Conservation (phyloP, 2,329 filamentous ascomycete genomes). For the Penicillium corylophilum region DNA sequence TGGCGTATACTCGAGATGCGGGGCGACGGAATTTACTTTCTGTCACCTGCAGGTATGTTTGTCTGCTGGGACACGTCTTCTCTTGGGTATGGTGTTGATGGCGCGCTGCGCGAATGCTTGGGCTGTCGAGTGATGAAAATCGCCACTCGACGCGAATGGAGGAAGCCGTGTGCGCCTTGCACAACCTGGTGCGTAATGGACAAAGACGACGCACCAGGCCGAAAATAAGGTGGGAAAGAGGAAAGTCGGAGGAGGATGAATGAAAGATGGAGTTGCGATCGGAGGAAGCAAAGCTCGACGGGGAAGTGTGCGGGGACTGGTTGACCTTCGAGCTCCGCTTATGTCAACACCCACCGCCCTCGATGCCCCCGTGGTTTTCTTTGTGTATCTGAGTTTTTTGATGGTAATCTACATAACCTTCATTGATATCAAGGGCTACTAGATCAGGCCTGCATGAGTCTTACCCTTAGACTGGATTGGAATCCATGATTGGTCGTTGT, state of each 20-base stretch:
- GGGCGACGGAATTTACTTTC: not conserved
- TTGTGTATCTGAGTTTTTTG: not conserved
- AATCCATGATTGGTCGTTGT: constrained; percentile 9
- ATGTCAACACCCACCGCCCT: constrained; percentile 20
- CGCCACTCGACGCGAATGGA: constrained; percentile 19
- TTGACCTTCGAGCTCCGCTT: constrained; percentile 19
- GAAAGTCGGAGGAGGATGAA: not conserved
- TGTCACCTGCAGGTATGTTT: not conserved
- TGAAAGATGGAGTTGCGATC: not conserved
- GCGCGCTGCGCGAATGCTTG: not conserved
- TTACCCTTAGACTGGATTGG: not conserved
- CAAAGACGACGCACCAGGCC: constrained; percentile 9
- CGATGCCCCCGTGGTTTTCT: not conserved
- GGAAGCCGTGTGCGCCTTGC: constrained; percentile 14
- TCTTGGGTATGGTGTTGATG: not conserved
- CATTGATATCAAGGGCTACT: not conserved
- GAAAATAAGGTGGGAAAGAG: not conserved
- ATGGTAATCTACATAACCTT: not conserved
- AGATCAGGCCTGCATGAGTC: not conserved
- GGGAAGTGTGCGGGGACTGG: constrained; percentile 14
- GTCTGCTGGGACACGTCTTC: not conserved
- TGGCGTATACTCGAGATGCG: not conserved
- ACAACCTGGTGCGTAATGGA: constrained; percentile 12
- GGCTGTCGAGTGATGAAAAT: constrained; percentile 11
- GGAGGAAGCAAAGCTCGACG: constrained; percentile 1